Evolutionary conservation across 106 monocot genomes (phyloP).

Genomic region (Alisma plantagoaquatica): DNA sequence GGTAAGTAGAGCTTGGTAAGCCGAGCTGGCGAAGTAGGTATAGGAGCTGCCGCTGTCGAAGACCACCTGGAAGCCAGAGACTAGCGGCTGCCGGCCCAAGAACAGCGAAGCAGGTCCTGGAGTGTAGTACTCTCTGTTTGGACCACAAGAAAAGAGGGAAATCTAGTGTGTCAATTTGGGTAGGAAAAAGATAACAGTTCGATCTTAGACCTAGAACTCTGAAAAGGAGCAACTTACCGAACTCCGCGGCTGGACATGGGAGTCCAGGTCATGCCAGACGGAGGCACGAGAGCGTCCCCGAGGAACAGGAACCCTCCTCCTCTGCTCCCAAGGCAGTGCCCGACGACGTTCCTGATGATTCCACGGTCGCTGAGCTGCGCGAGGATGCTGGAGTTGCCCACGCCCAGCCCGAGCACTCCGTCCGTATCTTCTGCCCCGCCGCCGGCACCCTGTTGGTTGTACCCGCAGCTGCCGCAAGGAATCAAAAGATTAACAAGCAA

Average conservation of each 20-base stretch:
- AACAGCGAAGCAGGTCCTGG: constrained; percentile 31
- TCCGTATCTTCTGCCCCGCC: neutral
- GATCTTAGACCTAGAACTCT: neutral
- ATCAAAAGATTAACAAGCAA: neutral
- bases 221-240: neutral
- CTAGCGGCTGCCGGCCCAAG: neutral
- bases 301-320: neutral
- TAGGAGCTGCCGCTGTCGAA: constrained; percentile 5
- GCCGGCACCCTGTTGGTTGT: neutral
- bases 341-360: neutral
- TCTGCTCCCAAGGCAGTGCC: neutral
- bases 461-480: neutral
- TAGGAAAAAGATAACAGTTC: neutral
- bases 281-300: neutral
- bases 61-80: neutral
- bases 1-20: neutral
- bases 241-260: neutral
- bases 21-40: neutral
- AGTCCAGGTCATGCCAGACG: neutral
- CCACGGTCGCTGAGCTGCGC: neutral
- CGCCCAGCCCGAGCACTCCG: neutral
- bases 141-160: neutral
- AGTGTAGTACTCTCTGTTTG: constrained; percentile 41
- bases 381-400: neutral
- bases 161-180: neutral